A percentile compares a stretch with the other conserved stretches of the same genome.
These are phyloP conservation scores for Linnemannia elongata DNA, from an alignment of 192 early-diverging fungal genomes.

Conservation along the genomic window DNA sequence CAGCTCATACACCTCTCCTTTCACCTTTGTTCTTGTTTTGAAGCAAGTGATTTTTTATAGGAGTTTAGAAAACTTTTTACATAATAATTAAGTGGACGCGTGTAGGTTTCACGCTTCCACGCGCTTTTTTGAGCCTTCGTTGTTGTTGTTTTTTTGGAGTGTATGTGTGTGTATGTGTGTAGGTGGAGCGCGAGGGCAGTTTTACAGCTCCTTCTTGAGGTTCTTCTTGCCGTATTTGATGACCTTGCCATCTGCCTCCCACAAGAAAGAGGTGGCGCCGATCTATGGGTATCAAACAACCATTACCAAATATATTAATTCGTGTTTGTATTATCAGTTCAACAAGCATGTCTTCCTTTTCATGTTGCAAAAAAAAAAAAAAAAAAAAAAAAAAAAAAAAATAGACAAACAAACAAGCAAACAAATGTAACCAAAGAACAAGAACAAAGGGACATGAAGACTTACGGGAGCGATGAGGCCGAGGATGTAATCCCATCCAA, in stretches of 20 bases:
- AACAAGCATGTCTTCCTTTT: not conserved
- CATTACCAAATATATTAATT: not conserved
- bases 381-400: not conserved
- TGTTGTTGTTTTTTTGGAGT: too few species aligned
- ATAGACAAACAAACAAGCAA: constrained; percentile 10
- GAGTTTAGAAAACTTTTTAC: too few species aligned
- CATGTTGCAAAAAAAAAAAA: not conserved
- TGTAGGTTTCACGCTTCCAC: too few species aligned
- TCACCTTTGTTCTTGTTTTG: not conserved
- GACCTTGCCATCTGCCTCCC: constrained; percentile 45
- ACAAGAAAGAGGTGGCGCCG: constrained; percentile 29
- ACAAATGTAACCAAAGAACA: not conserved
- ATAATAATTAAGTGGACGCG: too few species aligned
- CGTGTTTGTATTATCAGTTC: not conserved
- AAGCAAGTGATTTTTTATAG: too few species aligned
- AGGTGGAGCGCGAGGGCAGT: not conserved
- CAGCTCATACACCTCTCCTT: constrained; percentile 14
- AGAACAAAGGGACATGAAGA: not conserved
- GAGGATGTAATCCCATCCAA: constrained; percentile 39
- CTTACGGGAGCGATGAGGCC: constrained; percentile 38
- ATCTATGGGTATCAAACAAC: constrained; percentile 16
- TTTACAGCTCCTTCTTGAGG: constrained; percentile 45
- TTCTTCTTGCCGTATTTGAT: constrained; percentile 39
- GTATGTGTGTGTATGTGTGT: not conserved
- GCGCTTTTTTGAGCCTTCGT: too few species aligned